These are phyloP conservation scores for Ceratobasidium sp. DNA, from an alignment of 1,284 basidiomycete species.

Conservation along the genomic window DNA sequence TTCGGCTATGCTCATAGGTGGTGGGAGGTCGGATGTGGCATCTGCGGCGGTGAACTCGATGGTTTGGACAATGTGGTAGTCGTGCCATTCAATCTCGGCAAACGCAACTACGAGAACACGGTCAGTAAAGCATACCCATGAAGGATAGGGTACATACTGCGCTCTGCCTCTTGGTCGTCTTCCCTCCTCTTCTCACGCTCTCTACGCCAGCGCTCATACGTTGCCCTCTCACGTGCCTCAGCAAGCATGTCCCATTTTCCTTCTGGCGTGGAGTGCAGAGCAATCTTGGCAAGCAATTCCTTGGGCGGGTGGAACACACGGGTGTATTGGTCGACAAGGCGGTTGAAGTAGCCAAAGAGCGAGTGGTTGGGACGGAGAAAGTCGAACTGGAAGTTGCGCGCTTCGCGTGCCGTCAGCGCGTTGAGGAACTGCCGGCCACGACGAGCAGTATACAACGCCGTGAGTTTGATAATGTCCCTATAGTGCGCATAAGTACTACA, in stretches of 20 bases:
- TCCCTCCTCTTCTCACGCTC: slow-evolving; percentile 88
- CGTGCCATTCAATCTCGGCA: slow-evolving; percentile 99
- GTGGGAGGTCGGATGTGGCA: slow-evolving; percentile 89
- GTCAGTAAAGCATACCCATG: slow-evolving; percentile 13
- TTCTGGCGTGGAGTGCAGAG: slow-evolving; percentile 63
- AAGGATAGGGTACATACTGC: slow-evolving; percentile 64
- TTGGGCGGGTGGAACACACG: slow-evolving; percentile 88
- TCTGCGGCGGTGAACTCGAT: slow-evolving; percentile 98
- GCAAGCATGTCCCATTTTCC: slow-evolving; percentile 83
- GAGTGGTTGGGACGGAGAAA: slow-evolving; percentile 96
- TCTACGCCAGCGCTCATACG: slow-evolving; percentile 86
- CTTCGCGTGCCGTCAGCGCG: slow-evolving; percentile 86
- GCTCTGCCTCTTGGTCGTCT: slow-evolving; percentile 90
- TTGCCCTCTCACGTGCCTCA: slow-evolving; percentile 79
- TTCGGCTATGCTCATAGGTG: slow-evolving; percentile 93
- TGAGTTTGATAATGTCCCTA: slow-evolving; percentile 91
- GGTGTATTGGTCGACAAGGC: slow-evolving; percentile 95
- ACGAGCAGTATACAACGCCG: slow-evolving; percentile 94
- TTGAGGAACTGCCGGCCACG: slow-evolving; percentile 89
- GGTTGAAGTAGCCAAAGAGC: slow-evolving; percentile 96
- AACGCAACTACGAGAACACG: slow-evolving; percentile 74
- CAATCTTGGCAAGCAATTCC: slow-evolving; percentile 76
- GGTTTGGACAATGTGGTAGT: slow-evolving; percentile 98
- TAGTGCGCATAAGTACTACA: slow-evolving; percentile 46
- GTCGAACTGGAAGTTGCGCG: slow-evolving; percentile 97